Base-by-base conservation (phyloP, 129 eudicot species). In the Chrysanthemum makinoi region DNA sequence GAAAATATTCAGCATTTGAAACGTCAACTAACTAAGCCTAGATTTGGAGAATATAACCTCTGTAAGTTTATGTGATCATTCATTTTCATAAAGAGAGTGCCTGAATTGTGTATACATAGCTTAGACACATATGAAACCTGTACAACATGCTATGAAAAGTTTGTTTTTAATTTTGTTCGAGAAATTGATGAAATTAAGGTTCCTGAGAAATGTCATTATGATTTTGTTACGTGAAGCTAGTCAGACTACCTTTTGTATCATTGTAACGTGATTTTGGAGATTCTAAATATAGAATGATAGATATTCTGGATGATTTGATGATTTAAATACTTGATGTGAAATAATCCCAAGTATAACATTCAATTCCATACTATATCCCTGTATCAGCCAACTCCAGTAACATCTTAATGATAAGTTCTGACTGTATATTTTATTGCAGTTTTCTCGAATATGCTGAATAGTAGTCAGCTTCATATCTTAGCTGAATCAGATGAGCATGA, bases 401-500 rank as follows among this genome's bases (percentile, higher is more conserved):
- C 64, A 30, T 49, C 62, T 68, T 15, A 22, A 69, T 79, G 39
- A 61, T 60, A 44, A 5, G 4, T 77, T 43, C 62, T 54, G 56
- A 22, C 48, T 70, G 81, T 48, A 5, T 75, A 53, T 19, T 26
- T 22, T 55, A 16, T 73, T 77, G 81, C 88, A 88, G n/a, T n/a
- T 77, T 95, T 90, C 81, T 95, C 99, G 80, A 95, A 95, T 80
- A 84, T 90, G n/a, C 68, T 95, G 81, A 84, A 95, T 72, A 95
- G 87, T 62, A 88, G n/a, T 96, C 51, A 97, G 75, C 91, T 95
- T 28, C 99, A 95, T 79, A 87, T 82, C 75, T 82, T 95, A 72
- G 99, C 97, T 13, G 99, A 90, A 81, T 82, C 99, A 33, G 99
- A 95, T 72, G 99, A 95, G 65, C 97, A 86, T 69, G 99, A 95